These are phyloP conservation scores for Pelagomonas calceolata DNA, from an alignment of 108 stramenopile species.

Conservation along the genomic window DNA sequence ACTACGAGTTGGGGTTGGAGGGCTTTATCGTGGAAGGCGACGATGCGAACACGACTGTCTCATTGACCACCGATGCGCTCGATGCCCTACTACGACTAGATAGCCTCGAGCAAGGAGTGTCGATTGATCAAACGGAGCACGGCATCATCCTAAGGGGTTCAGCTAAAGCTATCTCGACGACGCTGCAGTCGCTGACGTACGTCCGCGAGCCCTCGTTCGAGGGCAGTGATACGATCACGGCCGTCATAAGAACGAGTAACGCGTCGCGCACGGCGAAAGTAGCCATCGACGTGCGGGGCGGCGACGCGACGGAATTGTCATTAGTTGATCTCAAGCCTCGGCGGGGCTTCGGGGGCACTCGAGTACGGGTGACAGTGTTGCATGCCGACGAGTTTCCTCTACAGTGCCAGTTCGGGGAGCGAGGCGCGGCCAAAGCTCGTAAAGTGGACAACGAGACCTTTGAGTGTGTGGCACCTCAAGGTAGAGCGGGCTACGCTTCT, in stretches of 20 bases:
- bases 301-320: neutral
- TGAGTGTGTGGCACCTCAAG: neutral
- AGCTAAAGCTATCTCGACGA: neutral
- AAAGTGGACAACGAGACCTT: neutral
- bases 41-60: neutral
- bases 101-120: neutral
- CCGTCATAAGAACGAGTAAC: neutral
- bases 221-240: neutral
- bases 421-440: neutral
- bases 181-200: neutral
- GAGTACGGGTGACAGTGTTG: neutral
- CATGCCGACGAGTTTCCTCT: neutral
- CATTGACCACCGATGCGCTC: neutral
- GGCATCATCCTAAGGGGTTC: neutral
- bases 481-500: neutral
- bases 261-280: conserved; percentile 1
- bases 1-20: neutral
- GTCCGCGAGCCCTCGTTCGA: neutral
- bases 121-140: conserved; percentile 5
- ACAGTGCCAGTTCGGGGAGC: conserved; percentile 9
- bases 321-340: neutral
- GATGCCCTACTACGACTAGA: neutral
- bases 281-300: conserved; percentile 1
- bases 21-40: neutral
- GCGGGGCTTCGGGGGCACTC: conserved; percentile 1